A percentile compares a stretch with the other conserved stretches of the same genome.
phyloP scores from a whole-genome alignment of 805 yeast genomes.

The Teunomyces aglyptinius region DNA sequence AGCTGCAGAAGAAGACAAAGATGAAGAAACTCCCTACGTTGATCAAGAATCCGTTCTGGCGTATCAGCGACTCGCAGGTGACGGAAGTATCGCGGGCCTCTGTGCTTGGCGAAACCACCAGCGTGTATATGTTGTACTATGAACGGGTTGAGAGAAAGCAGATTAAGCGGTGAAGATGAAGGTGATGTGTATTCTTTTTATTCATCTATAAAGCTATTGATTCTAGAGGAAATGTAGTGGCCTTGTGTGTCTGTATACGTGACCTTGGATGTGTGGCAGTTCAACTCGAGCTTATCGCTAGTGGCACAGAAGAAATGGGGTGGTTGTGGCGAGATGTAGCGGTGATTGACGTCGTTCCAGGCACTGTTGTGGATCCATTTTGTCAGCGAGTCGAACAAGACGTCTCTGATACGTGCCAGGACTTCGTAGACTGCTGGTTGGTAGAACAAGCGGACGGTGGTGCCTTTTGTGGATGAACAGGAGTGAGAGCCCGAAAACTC shows the following conservation, averaged over 20 bases:
- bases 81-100: slow-evolving; percentile 57
- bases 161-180: slow-evolving; percentile 8
- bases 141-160: slow-evolving; percentile 47
- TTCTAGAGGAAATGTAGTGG: not conserved
- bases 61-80: slow-evolving; percentile 73
- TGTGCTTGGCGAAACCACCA: slow-evolving; percentile 65
- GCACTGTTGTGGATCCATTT: slow-evolving; percentile 1
- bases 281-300: slow-evolving; percentile 14
- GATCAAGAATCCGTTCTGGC: slow-evolving; percentile 71
- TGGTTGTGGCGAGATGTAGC: slow-evolving; percentile 8
- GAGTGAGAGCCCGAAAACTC: slow-evolving; percentile 14
- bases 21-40: slow-evolving; percentile 56
- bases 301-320: slow-evolving; percentile 20
- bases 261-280: slow-evolving; percentile 11
- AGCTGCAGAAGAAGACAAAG: slow-evolving; percentile 24
- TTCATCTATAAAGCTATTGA: not conserved
- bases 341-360: slow-evolving; percentile 10
- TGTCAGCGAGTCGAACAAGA: slow-evolving; percentile 8
- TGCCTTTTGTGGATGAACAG: slow-evolving; percentile 17
- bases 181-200: too few species aligned
- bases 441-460: slow-evolving; percentile 17
- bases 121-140: slow-evolving; percentile 85
- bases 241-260: slow-evolving; percentile 10
- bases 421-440: slow-evolving; percentile 11
- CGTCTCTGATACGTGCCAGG: slow-evolving; percentile 8